Evolutionary conservation across 768 basidiomycete species (phyloP).

Genomic region (Gloeophyllum trabeum): DNA sequence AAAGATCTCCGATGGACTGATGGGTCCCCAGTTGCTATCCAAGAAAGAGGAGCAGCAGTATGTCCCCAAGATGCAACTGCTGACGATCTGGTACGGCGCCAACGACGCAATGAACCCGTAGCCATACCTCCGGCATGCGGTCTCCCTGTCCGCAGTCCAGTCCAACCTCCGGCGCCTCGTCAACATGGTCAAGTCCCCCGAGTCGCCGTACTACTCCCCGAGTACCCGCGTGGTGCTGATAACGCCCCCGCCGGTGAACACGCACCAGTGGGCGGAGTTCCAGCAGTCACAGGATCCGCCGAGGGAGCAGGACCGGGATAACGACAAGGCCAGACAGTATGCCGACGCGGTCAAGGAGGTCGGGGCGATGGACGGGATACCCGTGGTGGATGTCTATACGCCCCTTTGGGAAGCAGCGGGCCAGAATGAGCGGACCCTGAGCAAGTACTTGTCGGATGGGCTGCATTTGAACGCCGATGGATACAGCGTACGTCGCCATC

Average conservation of each 20-base stretch:
- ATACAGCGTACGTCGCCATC: constrained; percentile 37
- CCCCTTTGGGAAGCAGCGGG: constrained; percentile 67
- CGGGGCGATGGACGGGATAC: constrained; percentile 40
- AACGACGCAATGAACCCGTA: constrained; percentile 81
- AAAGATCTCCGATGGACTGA: background rate
- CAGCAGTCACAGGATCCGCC: constrained; percentile 40
- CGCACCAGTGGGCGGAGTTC: constrained; percentile 40
- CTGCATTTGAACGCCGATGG: constrained; percentile 71
- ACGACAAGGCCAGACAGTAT: constrained; percentile 53
- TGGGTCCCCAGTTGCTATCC: constrained; percentile 39
- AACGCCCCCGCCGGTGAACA: constrained; percentile 78
- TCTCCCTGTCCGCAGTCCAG: constrained; percentile 55
- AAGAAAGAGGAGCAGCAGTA: constrained; percentile 32
- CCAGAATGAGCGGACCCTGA: constrained; percentile 38
- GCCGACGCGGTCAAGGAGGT: constrained; percentile 60
- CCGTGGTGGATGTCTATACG: constrained; percentile 68
- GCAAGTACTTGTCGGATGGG: constrained; percentile 56
- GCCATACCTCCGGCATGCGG: constrained; percentile 59
- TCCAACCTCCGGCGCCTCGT: constrained; percentile 57
- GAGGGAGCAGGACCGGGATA: constrained; percentile 42
- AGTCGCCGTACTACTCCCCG: constrained; percentile 58
- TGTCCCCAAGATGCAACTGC: constrained; percentile 53
- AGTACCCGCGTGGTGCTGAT: constrained; percentile 69
- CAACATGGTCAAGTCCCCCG: constrained; percentile 44
- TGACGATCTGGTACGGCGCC: constrained; percentile 84